Conservation (phyloP, 495 filamentous ascomycete species). For the Talaromyces adpressus region DNA sequence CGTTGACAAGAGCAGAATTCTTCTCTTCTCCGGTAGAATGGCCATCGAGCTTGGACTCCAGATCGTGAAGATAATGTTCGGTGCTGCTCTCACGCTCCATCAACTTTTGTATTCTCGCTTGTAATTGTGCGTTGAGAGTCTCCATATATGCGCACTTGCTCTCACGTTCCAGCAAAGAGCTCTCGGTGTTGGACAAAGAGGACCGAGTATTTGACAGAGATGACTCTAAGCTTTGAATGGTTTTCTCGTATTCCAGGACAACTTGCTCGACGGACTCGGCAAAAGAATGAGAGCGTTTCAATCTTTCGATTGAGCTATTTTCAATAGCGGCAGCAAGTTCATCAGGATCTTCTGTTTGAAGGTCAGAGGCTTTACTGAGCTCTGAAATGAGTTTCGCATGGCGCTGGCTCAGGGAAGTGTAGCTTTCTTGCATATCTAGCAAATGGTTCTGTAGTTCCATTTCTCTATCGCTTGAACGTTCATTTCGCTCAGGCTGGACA, state of each 20-base stretch:
- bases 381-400: constrained; percentile 95
- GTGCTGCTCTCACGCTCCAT: constrained; percentile 84
- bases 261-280: constrained; percentile 93
- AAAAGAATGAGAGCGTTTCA: constrained; percentile 92
- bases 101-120: constrained; percentile 79
- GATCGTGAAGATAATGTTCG: constrained; percentile 83
- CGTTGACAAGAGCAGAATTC: constrained; percentile 72
- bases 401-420: constrained; percentile 78
- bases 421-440: constrained; percentile 90
- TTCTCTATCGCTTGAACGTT: constrained; percentile 79
- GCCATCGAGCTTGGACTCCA: constrained; percentile 83
- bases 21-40: constrained; percentile 90
- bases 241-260: constrained; percentile 97
- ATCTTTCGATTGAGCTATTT: constrained; percentile 76
- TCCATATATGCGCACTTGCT: constrained; percentile 87
- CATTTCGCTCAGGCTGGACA: constrained; percentile 57
- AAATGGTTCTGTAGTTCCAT: constrained; percentile 91
- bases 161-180: constrained; percentile 83
- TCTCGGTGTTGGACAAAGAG: constrained; percentile 77
- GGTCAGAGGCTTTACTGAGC: constrained; percentile 76
- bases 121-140: constrained; percentile 83
- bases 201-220: constrained; percentile 85
- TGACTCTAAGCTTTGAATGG: constrained; percentile 87
- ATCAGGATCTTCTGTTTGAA: constrained; percentile 46
- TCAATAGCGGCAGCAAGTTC: constrained; percentile 54